A percentile compares a stretch with the other conserved stretches of the same genome.
Conservation (phyloP, 2,329 filamentous ascomycete genomes). For the Botrytis deweyae region DNA sequence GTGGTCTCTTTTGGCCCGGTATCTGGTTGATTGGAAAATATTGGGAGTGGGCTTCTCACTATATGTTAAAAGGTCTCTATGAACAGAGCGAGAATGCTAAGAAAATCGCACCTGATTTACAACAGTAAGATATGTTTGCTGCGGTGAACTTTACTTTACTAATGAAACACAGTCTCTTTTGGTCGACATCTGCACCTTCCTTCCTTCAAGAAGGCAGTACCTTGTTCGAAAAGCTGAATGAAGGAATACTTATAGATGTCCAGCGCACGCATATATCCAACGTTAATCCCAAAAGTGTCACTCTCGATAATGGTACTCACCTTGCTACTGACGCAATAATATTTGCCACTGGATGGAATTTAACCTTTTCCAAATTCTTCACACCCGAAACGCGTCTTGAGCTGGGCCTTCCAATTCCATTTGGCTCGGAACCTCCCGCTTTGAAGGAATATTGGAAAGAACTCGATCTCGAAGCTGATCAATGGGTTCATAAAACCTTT, state of each 20-base stretch:
- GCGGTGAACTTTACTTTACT: not conserved
- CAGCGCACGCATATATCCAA: slow-evolving; percentile 17
- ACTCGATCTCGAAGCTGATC: slow-evolving; percentile 5
- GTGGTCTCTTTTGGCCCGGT: slow-evolving; percentile 22
- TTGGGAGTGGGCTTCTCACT: slow-evolving; percentile 19
- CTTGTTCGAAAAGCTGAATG: slow-evolving; percentile 13
- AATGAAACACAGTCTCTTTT: slow-evolving; percentile 12
- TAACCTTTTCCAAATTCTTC: slow-evolving; percentile 19
- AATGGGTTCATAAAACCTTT: slow-evolving; percentile 18
- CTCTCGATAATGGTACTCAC: slow-evolving; percentile 5
- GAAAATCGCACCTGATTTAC: slow-evolving; percentile 18
- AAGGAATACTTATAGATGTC: slow-evolving; percentile 8
- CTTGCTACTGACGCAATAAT: slow-evolving; percentile 13
- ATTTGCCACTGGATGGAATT: slow-evolving; percentile 22
- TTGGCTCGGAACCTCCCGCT: slow-evolving; percentile 2
- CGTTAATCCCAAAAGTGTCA: not conserved
- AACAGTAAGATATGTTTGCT: slow-evolving; percentile 3
- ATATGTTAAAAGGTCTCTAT: slow-evolving; percentile 19
- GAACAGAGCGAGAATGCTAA: slow-evolving; percentile 17
- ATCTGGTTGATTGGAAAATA: slow-evolving; percentile 19
- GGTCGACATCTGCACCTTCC: slow-evolving; percentile 18
- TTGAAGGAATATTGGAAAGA: slow-evolving; percentile 14
- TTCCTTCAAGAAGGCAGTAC: slow-evolving; percentile 15
- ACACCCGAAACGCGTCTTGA: slow-evolving; percentile 12
- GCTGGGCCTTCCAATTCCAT: slow-evolving; percentile 14